Evolutionary conservation across 2,329 filamentous ascomycete genomes (phyloP), one percentile per base, ranked within the genome.

Genomic region (Arthrobotrys musiformis): DNA sequence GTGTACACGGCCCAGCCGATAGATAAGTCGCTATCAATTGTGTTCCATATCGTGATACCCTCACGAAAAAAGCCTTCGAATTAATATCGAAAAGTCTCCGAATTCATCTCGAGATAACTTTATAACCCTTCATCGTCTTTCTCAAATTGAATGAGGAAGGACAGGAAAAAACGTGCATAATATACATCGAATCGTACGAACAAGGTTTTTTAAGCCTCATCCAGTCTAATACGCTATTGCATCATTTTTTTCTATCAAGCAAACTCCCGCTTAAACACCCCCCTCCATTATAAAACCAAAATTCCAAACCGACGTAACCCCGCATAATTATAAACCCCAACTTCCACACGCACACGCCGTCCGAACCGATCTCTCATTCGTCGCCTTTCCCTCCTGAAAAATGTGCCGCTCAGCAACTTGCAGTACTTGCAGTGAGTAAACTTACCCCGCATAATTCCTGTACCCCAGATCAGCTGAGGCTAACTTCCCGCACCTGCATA

Each of bases 321-420:
- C 44, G 22, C 44, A 42, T 42, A 17, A 40, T 15, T 4, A 1
- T 6, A 5, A 1, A 42, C 19, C 4, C 22, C 22, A 26, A 62
- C 37, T 19, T 19, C 24, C 28, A 62, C 26, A 42, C 40, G 17
- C 28, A 37, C 17, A 19, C 52, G 15, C 35, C 19, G 30, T n/a
- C 33, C 33, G 15, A 17, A n/a, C 2, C 37, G 40, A 42, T n/a
- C 44, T 26, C 13, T 40, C 42, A 33, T 44, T 11, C 17, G 40
- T n/a, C 42, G 6, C 28, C 17, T 17, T 30, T 52, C 26, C 30
- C 48, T 19, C 19, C 44, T 13, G 42, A 35, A 46, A 46, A 11
- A 76, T 76, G 72, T 76, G 72, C 72, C 64, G 64, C 40, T 2
- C 46, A 5, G 33, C 64, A 24, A 76, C 64, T 17, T 76, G 72